Conservation (phyloP, 23 red algal species). For the Gracilaria caudata region DNA sequence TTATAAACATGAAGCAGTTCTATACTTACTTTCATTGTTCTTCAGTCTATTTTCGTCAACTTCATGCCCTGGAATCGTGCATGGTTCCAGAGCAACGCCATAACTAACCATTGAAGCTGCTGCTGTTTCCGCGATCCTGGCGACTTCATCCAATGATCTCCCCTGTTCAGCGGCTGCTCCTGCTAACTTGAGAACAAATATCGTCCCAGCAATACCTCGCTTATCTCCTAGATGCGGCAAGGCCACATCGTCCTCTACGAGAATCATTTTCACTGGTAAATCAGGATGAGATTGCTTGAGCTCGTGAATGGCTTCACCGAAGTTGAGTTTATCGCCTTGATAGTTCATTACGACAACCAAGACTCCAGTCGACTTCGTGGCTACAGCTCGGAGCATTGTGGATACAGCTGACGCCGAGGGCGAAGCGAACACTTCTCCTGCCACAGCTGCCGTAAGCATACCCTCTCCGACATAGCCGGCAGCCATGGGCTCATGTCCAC, state of each 20-base stretch:
- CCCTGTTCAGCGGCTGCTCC: constrained; percentile 77
- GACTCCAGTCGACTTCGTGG: constrained; percentile 52
- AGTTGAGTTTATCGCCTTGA: constrained; percentile 72
- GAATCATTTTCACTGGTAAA: constrained; percentile 15
- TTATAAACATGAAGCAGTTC: neutral
- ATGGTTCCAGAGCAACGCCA: constrained; percentile 67
- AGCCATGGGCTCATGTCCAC: constrained; percentile 83
- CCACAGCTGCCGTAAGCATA: constrained; percentile 68
- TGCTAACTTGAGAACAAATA: constrained; percentile 78
- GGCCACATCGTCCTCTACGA: constrained; percentile 75
- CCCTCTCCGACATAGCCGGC: constrained; percentile 74
- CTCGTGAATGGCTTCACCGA: constrained; percentile 53
- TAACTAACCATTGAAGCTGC: constrained; percentile 33
- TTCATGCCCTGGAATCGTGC: constrained; percentile 49
- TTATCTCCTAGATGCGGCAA: constrained; percentile 16
- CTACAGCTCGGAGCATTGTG: constrained; percentile 41
- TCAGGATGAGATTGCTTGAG: constrained; percentile 5
- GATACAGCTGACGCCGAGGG: constrained; percentile 55
- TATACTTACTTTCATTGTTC: constrained; percentile 43
- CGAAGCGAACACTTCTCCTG: constrained; percentile 64
- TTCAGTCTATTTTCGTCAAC: constrained; percentile 30
- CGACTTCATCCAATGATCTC: constrained; percentile 47
- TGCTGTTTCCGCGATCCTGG: constrained; percentile 36
- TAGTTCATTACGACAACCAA: constrained; percentile 81
- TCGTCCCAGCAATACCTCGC: constrained; percentile 78